Evolutionary conservation across 1,284 basidiomycete genomes (phyloP), one percentile per base, ranked within the genome.

Genomic region (Volvariella volvacea): DNA sequence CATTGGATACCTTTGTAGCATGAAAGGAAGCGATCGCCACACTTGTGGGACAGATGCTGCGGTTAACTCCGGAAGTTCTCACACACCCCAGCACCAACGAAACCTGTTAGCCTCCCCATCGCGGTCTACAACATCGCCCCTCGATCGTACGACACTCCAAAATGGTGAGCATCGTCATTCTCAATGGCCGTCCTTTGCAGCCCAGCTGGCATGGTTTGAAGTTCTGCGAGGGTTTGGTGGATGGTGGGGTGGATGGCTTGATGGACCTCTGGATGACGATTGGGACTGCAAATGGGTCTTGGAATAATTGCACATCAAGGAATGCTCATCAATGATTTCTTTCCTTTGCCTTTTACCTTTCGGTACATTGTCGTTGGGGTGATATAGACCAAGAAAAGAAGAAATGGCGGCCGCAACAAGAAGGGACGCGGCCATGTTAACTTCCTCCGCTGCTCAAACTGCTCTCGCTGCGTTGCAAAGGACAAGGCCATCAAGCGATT

Each of bases 401-500:
- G 95, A 88, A 92, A 91, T 79, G 86, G 83, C 66, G 95, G 92
- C 60, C 90, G 92, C 62, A 95, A 95, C 91, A 94, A 94, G 79
- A 91, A 95, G 71, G 93, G 95, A 63, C 92, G 96, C 65, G 95
- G 96, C 68, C 92, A 96, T 72, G 89, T 92, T 67, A 76, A 68
- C 52, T 92, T 91, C 67, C 80, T 99, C 64, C 89, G 96, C 62
- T 99, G 95, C 82, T 92, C 90, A 54, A 99, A 99, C 86, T 99
- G 95, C 81, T 91, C 92, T 61, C 88, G 92, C 53, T 88, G 82
- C 62, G 90, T 93, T 45, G 82, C 74, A 54, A 95, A 94, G 81
- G 96, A 99, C 80, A 99, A 97, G 84, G 95, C 96, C 55, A 98
- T 99, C 87, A 99, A 99, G 80, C 80, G 95, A 50, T 97, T 97